A percentile compares a stretch with the other conserved stretches of the same genome.
These are phyloP conservation scores for Vigna radiata DNA, from an alignment of 306 rosid species.

Conservation along the genomic window DNA sequence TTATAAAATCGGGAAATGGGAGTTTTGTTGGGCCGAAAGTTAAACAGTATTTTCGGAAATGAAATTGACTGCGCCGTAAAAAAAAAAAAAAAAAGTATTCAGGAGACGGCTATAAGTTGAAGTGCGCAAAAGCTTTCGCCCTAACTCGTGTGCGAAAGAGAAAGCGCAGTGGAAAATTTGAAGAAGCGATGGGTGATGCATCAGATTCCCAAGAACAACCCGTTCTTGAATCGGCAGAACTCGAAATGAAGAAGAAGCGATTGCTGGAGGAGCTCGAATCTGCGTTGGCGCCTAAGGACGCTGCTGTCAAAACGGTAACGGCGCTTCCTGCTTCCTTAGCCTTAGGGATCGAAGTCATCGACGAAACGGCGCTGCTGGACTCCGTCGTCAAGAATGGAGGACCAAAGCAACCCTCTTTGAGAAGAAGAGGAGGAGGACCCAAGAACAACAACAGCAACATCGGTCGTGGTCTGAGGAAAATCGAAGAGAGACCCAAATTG, in stretches of 20 bases:
- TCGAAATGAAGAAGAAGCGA: constrained; percentile 61
- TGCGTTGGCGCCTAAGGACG: constrained; percentile 49
- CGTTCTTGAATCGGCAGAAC: not conserved
- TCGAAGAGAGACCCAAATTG: not conserved
- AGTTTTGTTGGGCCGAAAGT: too few species aligned
- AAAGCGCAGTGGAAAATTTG: not conserved
- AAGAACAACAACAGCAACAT: constrained; percentile 7
- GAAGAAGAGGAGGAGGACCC: constrained; percentile 45
- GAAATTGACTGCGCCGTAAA: too few species aligned
- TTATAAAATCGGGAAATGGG: too few species aligned
- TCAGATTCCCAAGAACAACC: constrained; percentile 1
- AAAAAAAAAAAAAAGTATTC: too few species aligned
- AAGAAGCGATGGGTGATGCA: not conserved
- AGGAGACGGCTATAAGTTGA: too few species aligned
- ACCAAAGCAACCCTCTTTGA: constrained; percentile 13
- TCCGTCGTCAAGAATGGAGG: constrained; percentile 41
- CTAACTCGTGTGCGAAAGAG: not conserved
- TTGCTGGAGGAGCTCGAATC: constrained; percentile 67
- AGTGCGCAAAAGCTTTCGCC: not conserved
- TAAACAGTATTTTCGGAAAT: too few species aligned
- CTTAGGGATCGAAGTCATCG: constrained; percentile 69
- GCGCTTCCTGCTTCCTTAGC: not conserved
- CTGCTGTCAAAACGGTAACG: not conserved
- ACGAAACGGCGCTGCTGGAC: constrained; percentile 83
- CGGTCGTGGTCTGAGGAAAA: not conserved